Evolutionary conservation across 495 filamentous ascomycete genomes (phyloP), one percentile per base, ranked within the genome.

Genomic region (Aspergillus biplanus): DNA sequence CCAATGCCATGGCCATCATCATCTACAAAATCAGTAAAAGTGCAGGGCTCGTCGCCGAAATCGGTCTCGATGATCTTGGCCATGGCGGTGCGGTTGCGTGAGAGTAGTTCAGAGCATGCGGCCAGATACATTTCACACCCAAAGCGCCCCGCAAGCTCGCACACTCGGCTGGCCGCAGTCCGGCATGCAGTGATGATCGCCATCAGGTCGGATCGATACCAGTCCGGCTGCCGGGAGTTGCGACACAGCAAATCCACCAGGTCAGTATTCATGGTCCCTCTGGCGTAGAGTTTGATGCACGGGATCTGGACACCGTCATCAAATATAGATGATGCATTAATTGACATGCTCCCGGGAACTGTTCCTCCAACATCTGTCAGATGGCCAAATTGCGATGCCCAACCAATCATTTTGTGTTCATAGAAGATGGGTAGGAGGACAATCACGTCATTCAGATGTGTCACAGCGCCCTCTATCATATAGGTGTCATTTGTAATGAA

Each of bases 291-390:
- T 62, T 84, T 84, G 56, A 82, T 72, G 39, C 75, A 75, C 0
- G 81, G 81, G n/a, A 83, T 80, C 59, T 84, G 81, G 0, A 84
- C 71, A 18, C 81, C 80, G 42, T 83, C 81, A 47, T 84, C 80
- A 53, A 83, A 84, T 9, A 84, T 73, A 3, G 78, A 82, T 5
- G 75, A 75, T 6, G 79, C 79, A 46, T 82, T 81, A 62, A 82
- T 81, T 4, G 80, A 82, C 76, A 84, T 81, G 58, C 80, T 82
- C 0, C 80, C 81, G 3, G 80, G 80, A 3, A 82, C 81, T n/a
- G 78, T 80, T 7, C 81, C 81, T 4, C 81, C 80, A 0, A 82
- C 79, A 60, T 84, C 80, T 0, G 81, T 83, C 65, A 84, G 62
- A 39, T 84, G 81, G 3, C 81, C 80, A 32, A 84, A 83, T 59